These are phyloP conservation scores for Asterochloris sp. DNA, from an alignment of 139 green algal species.

Conservation along the genomic window DNA sequence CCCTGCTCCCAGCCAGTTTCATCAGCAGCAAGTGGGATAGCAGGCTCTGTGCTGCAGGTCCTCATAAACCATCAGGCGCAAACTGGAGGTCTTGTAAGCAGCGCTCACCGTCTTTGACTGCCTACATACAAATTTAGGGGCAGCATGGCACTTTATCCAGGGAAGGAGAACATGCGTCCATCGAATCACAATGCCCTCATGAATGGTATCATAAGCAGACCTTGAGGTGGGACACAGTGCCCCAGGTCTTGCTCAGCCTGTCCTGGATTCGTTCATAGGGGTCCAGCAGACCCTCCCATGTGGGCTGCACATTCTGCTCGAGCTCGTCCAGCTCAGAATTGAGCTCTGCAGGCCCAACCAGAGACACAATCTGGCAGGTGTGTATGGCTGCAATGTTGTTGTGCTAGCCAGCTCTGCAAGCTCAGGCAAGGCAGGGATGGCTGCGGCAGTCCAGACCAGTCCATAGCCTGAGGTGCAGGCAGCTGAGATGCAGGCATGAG, in stretches of 20 bases:
- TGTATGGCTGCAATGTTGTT: neutral
- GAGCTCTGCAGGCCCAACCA: slow-evolving; percentile 40
- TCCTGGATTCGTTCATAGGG: slow-evolving; percentile 86
- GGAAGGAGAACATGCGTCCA: too few relatives aligned
- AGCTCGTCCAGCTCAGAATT: slow-evolving; percentile 71
- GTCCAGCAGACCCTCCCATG: slow-evolving; percentile 79
- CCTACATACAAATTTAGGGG: too few relatives aligned
- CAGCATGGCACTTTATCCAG: too few relatives aligned
- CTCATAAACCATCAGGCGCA: too few relatives aligned
- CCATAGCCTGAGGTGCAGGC: neutral
- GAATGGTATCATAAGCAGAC: slow-evolving; percentile 2
- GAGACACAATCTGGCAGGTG: neutral
- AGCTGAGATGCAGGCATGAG: too few relatives aligned
- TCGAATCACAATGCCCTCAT: too few relatives aligned
- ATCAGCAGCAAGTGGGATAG: too few relatives aligned
- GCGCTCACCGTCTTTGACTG: too few relatives aligned
- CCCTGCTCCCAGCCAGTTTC: too few relatives aligned
- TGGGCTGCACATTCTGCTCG: slow-evolving; percentile 55
- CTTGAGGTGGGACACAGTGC: slow-evolving; percentile 93
- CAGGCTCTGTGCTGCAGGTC: too few relatives aligned
- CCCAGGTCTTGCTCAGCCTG: slow-evolving; percentile 78
- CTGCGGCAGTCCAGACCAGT: neutral
- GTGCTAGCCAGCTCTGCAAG: neutral
- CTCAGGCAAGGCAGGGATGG: neutral
- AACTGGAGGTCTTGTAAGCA: too few relatives aligned